These are phyloP conservation scores for Wickerhamomyces sydowiorum DNA, from an alignment of 805 yeast species.

Conservation along the genomic window DNA sequence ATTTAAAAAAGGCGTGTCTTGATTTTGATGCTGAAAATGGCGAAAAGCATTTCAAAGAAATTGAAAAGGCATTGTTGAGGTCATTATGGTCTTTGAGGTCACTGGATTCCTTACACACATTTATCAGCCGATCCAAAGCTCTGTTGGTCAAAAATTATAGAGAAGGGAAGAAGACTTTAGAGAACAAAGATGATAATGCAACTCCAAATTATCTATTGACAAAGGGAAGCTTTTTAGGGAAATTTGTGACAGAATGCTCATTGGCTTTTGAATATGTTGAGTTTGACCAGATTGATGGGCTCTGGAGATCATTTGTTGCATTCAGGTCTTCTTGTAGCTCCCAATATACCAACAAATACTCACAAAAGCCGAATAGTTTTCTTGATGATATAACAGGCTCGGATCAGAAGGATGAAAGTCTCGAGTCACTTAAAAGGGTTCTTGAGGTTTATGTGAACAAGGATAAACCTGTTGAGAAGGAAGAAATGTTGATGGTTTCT, in stretches of 20 bases:
- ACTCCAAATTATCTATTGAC: constrained; percentile 25
- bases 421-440: background rate
- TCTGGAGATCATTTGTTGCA: constrained; percentile 36
- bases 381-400: constrained; percentile 11
- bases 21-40: constrained; percentile 18
- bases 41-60: constrained; percentile 18
- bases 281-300: constrained; percentile 37
- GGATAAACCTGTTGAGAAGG: too few species aligned
- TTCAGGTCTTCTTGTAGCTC: constrained; percentile 25
- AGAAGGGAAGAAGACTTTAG: constrained; percentile 24
- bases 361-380: background rate
- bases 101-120: constrained; percentile 41
- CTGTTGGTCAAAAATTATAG: constrained; percentile 30
- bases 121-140: constrained; percentile 25
- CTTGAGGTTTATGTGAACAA: background rate
- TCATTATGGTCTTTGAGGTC: constrained; percentile 43
- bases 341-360: constrained; percentile 25
- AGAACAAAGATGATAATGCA: constrained; percentile 4
- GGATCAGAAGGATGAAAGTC: constrained; percentile 16
- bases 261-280: constrained; percentile 37
- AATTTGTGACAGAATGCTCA: constrained; percentile 35
- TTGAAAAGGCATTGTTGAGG: constrained; percentile 28
- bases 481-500: constrained; percentile 34
- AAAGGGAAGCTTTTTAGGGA: constrained; percentile 37
- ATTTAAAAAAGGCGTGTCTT: constrained; percentile 15